Evolutionary conservation across 2,329 filamentous ascomycete genomes (phyloP), one percentile per base, ranked within the genome.

Genomic region (Colletotrichum musicola): DNA sequence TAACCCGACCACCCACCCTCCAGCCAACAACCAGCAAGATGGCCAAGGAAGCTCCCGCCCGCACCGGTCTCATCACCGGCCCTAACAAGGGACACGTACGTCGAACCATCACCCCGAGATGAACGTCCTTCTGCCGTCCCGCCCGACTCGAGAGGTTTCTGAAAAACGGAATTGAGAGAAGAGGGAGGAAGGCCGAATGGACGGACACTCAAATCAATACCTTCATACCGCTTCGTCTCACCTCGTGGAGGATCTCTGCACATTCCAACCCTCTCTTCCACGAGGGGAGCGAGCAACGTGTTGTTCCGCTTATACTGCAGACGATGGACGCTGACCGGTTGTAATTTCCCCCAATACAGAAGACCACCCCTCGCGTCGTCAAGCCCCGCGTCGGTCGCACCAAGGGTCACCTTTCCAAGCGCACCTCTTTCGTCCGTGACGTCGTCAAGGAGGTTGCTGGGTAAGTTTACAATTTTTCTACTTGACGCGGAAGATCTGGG

Each of bases 371-470:
- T 77, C 90, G 93, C 81, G 91, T 92, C 80, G 83, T 85, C 82
- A 95, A 94, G 88, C 89, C 89, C 79, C 90, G 92, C 79, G 89
- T 95, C 79, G 93, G 91, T 80, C 88, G 92, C 78, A 95, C 91
- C 87, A 98, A 98, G 90, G 96, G 96, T 78, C 93, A 96, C 86
- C 88, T 97, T 81, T 97, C 93, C 88, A 97, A 97, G 92, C 92
- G 95, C 81, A 98, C 96, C 78, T 91, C 93, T 78, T 98, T 99
- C 86, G 95, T 98, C 77, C 90, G 96, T 78, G 95, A 98, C 81
- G 92, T 99, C 82, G 94, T 97, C 84, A 97, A 97, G 90, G 96
- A 99, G 89, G 96, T 98, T 84, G 91, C 95, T 84, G 96, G 93
- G 92, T 94, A 90, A 80, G 91, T 88, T 73, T 49, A 20, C 3